Base-by-base conservation (phyloP, 768 basidiomycete genomes). In the Auriscalpium microsporum region DNA sequence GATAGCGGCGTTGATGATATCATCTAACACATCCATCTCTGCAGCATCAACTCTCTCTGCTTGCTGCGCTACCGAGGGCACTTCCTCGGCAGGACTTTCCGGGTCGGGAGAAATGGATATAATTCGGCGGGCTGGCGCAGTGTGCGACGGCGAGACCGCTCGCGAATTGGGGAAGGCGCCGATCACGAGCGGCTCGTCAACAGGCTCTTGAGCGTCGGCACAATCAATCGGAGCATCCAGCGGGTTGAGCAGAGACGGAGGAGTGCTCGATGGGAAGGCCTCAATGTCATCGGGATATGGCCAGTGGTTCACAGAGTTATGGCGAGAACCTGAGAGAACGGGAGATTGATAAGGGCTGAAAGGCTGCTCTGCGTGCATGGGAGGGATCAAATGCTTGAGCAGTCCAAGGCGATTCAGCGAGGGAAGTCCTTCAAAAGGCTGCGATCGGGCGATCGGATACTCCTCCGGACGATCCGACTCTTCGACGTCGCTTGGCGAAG, bases 401-500 rank as follows among this genome's bases (percentile, higher is more conserved):
- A 61, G 52, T 37, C 60, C 60, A 48, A 61, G 52, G 52, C 60
- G 58, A 40, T 56, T 55, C 4, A 61, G 42, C 35, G 60, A 59
- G 5, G 60, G 60, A 47, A 61, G 55, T 21, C 38, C 34, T 59
- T 53, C 3, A 19, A 53, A 28, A 52, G 54, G 10, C 54, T 55
- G 13, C 36, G 33, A 53, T 53, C 11, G 58, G 38, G 1, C 49
- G 17, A 38, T 52, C 11, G 60, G 52, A 23, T 61, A 59, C 45
- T 59, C 60, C 35, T 61, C 60, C 28, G 58, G 68, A 3, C 68
- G 67, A n/a, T 72, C 67, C 8, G 77, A 71, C 54, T 82, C 81
- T 60, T 85, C 82, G 49, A 77, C 66, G 51, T 84, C 82, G 16
- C 82, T 84, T 13, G 64, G 62, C 38, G 69, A 64, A 37, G 68